These are phyloP conservation scores for Aspergillus brunneoviolaceus DNA, from an alignment of 2,329 filamentous ascomycete species.

Conservation along the genomic window DNA sequence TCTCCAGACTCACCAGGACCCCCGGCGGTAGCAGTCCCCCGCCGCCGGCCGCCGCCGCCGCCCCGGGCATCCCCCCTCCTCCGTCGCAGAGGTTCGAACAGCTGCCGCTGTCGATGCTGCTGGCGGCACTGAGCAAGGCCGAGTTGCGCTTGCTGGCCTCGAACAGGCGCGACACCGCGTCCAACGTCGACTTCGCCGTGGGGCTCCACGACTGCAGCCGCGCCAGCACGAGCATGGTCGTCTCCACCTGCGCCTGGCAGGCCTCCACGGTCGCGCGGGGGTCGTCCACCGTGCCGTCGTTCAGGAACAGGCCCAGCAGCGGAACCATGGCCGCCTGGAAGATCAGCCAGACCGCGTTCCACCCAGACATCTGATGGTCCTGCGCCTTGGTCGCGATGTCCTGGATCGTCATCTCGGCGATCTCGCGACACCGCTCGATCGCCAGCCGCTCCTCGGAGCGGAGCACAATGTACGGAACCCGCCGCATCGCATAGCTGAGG, in stretches of 20 bases:
- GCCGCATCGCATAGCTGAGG: conserved; percentile 60
- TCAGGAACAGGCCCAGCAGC: conserved; percentile 66
- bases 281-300: conserved; percentile 53
- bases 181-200: conserved; percentile 61
- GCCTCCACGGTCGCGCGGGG: conserved; percentile 54
- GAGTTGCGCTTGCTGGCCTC: conserved; percentile 51
- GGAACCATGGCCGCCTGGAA: conserved; percentile 80
- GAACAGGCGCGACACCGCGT: conserved; percentile 64
- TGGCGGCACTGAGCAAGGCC: conserved; percentile 16
- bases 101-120: conserved; percentile 11
- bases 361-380: conserved; percentile 72
- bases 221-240: conserved; percentile 34
- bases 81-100: conserved; percentile 21
- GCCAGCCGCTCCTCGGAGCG: conserved; percentile 65
- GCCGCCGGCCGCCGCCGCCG: background rate
- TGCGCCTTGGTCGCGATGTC: conserved; percentile 70
- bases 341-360: conserved; percentile 79
- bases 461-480: conserved; percentile 52
- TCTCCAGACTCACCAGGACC: conserved; percentile 19
- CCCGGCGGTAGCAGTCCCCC: conserved; percentile 15
- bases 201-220: conserved; percentile 66
- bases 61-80: conserved; percentile 1
- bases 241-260: conserved; percentile 58
- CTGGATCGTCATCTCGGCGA: conserved; percentile 69
- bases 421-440: conserved; percentile 66